Base-by-base conservation (phyloP, 2,329 filamentous ascomycete genomes). In the Pyricularia sp. region DNA sequence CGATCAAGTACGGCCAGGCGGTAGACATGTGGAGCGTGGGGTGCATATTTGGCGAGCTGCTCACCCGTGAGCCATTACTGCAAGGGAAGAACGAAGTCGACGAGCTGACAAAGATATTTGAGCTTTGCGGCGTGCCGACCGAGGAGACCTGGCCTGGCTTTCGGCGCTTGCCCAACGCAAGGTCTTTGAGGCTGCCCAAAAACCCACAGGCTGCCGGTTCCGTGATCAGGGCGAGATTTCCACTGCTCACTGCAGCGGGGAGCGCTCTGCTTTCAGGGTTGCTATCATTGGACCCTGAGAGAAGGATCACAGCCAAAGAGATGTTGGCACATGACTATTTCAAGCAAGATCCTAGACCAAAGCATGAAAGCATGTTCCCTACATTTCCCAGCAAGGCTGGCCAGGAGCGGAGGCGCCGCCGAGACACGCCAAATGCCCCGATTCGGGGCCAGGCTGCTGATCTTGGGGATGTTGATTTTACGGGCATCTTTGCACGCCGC, bases 1-100 rank as follows among this genome's bases (percentile, higher is more conserved):
- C 90, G 0, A 83, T 84, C 44, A 82, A 81, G 19, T 99, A 99
- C 77, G 87, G 83, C 66, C 78, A 82, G 0, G 84, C 89, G 67
- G 82, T 97, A 70, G 94, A 97, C 77, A 89, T 97, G 83, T 99
- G 94, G 94, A 96, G 90, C 76, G 80, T 97, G 3, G 94, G 94
- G 13, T 97, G 94, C 77, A 92, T 99, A 72, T 96, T 99, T 73
- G 93, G 88, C 67, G 94, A 99, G 78, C 83, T 99, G 3, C 81
- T 97, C 24, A 88, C 86, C 44, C 89, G 91, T 68, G 88, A 93
- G 68, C 91, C 93, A 0, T 75, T 97, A 1, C 80, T 99, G 0
- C 91, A 91, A 71, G 93, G 93, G 62, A 89, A 87, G 72, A 97
- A 96, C 76, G 94, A 99, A 77, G 92, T 96, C 65, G 91, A 96